phyloP scores from a whole-genome alignment of 163 green algal genomes.

The Chlamydomonas reinhardtii region DNA sequence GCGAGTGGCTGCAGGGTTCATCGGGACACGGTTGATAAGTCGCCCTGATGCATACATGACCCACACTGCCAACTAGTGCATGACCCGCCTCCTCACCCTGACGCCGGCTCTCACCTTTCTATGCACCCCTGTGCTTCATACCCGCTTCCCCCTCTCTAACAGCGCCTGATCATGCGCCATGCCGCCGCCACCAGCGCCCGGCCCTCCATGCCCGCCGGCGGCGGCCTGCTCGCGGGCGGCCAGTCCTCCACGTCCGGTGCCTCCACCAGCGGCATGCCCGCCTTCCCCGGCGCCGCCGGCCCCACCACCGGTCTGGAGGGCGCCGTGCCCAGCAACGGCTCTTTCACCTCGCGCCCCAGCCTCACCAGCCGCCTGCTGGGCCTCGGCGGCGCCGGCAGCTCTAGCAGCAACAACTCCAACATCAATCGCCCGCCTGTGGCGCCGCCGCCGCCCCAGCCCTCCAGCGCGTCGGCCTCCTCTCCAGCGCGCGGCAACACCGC shows the following conservation, averaged over 20 bases:
- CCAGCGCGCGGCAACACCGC: background rate
- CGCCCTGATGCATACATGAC: no score
- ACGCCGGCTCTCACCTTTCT: background rate
- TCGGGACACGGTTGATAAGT: no score
- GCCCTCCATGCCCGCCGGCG: background rate
- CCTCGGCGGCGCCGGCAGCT: background rate
- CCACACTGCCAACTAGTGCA: no score
- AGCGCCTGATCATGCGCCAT: slow-evolving; percentile 45
- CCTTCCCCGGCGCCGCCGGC: background rate
- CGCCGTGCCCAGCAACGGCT: background rate
- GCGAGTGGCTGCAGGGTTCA: no score
- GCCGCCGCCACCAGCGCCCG: slow-evolving; percentile 9
- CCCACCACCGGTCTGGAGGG: background rate
- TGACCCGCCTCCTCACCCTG: no score
- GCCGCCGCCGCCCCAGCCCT: background rate
- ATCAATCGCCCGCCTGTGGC: background rate
- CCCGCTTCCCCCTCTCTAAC: background rate
- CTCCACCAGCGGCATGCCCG: background rate
- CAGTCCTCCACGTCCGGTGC: background rate
- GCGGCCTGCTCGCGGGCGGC: background rate
- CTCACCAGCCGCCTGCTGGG: slow-evolving; percentile 37
- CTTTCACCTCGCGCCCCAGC: background rate
- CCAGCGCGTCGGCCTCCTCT: background rate
- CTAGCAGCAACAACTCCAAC: background rate
- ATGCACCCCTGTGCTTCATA: background rate